Base-by-base conservation (phyloP, 108 stramenopile species). In the Conticribra weissflogii region DNA sequence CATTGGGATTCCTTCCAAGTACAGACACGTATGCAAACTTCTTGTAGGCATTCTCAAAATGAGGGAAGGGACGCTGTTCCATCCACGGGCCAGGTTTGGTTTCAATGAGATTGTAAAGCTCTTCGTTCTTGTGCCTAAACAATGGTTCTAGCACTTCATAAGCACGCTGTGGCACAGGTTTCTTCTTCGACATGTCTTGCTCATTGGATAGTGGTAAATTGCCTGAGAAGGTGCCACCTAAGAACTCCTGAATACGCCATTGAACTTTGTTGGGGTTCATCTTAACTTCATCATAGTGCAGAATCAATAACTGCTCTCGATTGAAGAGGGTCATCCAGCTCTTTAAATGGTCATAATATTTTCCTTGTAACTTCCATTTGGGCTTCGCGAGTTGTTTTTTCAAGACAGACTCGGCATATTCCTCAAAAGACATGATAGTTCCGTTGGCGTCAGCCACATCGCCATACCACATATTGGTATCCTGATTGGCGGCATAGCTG, bases 361-460 rank as follows among this genome's bases (percentile, higher is more conserved):
- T 44, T n/a, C 54, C 56, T 27, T 15, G n/a, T 12, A 33, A 59
- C 0, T 23, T 28, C 19, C 50, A 58, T 15, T 12, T 15, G 14
- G 32, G 17, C 9, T 27, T 48, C n/a, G 54, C 28, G 15, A 62
- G 24, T 60, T 53, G 24, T 21, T 34, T 16, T 23, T 24, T 23
- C 18, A 54, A 51, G 21, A 76, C 48, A 67, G 4, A 1, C 12
- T 52, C 44, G 22, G 45, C 34, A 25, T 69, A 76, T 58, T 69
- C 48, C 23, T 41, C 33, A 47, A 76, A 76, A 14, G 59, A 52
- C 54, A 52, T 63, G 59, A 76, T 54, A 12, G 74, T 34, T 3
- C 58, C 58, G 47, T 76, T 59, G 18, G 24, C 32, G 24, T 28
- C 18, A n/a, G 54, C 56, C 4, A 74, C 33, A 57, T 68, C 65